These are phyloP conservation scores for Lactarius vividus DNA, from an alignment of 768 basidiomycete genomes.

Conservation along the genomic window DNA sequence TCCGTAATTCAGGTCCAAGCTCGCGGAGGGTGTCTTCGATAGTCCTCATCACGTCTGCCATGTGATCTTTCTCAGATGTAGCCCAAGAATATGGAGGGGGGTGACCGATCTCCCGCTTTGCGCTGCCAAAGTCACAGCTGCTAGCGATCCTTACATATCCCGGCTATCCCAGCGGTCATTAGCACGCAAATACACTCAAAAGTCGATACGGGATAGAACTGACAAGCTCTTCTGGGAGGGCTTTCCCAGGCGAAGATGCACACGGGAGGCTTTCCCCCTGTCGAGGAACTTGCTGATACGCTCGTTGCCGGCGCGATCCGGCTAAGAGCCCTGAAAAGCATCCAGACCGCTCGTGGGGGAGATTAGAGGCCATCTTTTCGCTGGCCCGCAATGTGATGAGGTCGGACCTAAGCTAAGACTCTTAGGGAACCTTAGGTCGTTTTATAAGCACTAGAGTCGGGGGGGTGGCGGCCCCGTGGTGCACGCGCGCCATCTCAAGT, in stretches of 20 bases:
- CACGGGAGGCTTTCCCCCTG: constrained; percentile 11
- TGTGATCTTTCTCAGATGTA: constrained; percentile 12
- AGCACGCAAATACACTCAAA: neutral
- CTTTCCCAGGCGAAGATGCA: constrained; percentile 12
- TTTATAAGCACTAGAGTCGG: constrained; percentile 13
- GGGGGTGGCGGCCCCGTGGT: constrained; percentile 13
- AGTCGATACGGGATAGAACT: neutral
- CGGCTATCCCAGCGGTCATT: constrained; percentile 17
- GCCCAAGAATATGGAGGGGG: constrained; percentile 29
- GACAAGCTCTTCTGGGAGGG: constrained; percentile 13
- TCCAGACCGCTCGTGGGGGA: constrained; percentile 15
- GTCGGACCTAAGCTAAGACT: neutral
- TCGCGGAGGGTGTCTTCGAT: constrained; percentile 55
- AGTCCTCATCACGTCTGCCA: constrained; percentile 45
- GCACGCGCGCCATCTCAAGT: constrained; percentile 11
- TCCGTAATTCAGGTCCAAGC: constrained; percentile 51
- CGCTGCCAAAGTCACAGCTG: constrained; percentile 25
- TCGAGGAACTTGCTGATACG: neutral
- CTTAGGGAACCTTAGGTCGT: neutral
- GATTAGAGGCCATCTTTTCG: constrained; percentile 14
- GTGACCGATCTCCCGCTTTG: constrained; percentile 12
- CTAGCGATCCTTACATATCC: constrained; percentile 24
- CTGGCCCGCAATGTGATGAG: neutral
- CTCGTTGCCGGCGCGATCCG: constrained; percentile 23
- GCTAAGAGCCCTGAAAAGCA: constrained; percentile 26